Percentiles rank a stretch among this genome's conserved stretches.
These are phyloP conservation scores for Termitomyces sp. DNA, from an alignment of 768 basidiomycete species.

Conservation along the genomic window DNA sequence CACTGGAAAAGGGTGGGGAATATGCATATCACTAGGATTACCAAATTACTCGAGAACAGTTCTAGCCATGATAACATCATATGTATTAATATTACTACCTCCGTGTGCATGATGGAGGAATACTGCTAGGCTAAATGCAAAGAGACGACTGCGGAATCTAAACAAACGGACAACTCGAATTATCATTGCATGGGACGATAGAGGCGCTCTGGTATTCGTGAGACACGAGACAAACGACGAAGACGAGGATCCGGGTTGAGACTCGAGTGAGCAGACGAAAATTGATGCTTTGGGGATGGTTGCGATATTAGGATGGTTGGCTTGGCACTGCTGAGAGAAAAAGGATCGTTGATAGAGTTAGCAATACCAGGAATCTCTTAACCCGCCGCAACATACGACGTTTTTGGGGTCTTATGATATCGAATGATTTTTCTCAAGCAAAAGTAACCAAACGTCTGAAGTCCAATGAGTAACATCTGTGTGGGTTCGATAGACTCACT, in stretches of 20 bases:
- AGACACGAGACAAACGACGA: constrained; percentile 24
- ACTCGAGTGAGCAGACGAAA: not conserved
- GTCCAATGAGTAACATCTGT: not conserved
- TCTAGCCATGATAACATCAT: not conserved
- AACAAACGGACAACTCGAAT: not conserved
- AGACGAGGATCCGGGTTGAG: constrained; percentile 1
- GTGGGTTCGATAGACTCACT: constrained; percentile 27
- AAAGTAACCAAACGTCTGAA: constrained; percentile 9
- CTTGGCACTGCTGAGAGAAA: not conserved
- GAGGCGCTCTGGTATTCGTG: constrained; percentile 47
- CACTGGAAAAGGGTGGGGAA: constrained; percentile 28
- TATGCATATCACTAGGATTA: constrained; percentile 15
- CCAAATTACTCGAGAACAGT: not conserved
- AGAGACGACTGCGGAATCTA: not conserved
- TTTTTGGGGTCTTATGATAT: not conserved
- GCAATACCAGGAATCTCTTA: not conserved
- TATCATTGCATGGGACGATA: constrained; percentile 23
- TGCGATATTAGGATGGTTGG: not conserved
- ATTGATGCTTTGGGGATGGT: not conserved
- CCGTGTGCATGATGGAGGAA: not conserved
- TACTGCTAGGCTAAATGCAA: not conserved
- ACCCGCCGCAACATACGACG: constrained; percentile 9
- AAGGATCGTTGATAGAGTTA: not conserved
- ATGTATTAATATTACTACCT: not conserved
- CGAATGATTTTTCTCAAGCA: constrained; percentile 5